Percentiles rank a stretch among this genome's conserved stretches.
These are phyloP conservation scores for Salix purpurea DNA, from an alignment of 345 rosid species.

Conservation along the genomic window DNA sequence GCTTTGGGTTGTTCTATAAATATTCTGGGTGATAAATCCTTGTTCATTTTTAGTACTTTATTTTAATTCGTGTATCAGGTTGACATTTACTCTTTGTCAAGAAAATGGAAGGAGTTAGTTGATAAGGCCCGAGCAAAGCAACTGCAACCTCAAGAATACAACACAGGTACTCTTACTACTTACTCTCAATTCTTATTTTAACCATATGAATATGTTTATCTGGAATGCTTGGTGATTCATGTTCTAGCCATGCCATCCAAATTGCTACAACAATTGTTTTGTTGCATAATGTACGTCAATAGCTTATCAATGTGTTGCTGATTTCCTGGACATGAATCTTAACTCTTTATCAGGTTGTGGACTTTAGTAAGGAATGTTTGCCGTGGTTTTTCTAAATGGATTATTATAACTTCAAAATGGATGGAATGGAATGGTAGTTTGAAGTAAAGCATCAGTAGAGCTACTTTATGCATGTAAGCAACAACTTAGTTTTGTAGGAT, in stretches of 20 bases:
- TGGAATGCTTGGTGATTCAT: background rate
- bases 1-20: background rate
- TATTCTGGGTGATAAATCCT: background rate
- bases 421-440: background rate
- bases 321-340: background rate
- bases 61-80: conserved; percentile 40
- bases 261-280: background rate
- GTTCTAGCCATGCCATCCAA: background rate
- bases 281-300: background rate
- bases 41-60: background rate
- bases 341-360: background rate
- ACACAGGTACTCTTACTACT: conserved; percentile 47
- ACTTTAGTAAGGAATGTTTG: background rate
- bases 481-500: background rate
- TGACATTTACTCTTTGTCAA: conserved; percentile 86
- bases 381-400: background rate
- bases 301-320: background rate
- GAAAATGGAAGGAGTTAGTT: conserved; percentile 97
- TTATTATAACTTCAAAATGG: background rate
- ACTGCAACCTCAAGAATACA: conserved; percentile 89
- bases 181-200: background rate
- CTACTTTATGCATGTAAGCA: background rate
- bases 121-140: conserved; percentile 95
- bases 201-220: background rate
- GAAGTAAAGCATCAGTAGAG: background rate